Evolutionary conservation across 495 filamentous ascomycete genomes (phyloP).

Genomic region (Tetracladium setigerum): DNA sequence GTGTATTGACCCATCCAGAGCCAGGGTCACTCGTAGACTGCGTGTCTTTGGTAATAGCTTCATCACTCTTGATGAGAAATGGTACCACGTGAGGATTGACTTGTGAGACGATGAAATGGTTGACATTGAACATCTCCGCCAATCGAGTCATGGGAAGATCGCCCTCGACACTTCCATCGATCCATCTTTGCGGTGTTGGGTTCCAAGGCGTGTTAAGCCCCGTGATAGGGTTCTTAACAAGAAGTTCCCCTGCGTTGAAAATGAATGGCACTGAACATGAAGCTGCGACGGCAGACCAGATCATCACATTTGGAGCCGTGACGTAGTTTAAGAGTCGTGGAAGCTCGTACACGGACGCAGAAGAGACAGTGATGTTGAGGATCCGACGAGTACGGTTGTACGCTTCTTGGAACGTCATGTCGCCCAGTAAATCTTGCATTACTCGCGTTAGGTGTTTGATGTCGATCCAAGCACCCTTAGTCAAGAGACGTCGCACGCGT

Average conservation of each 20-base stretch:
- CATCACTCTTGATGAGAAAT: conserved; percentile 69
- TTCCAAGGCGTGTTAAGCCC: conserved; percentile 77
- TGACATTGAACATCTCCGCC: conserved; percentile 96
- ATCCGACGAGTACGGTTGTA: conserved; percentile 88
- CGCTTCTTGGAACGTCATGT: conserved; percentile 91
- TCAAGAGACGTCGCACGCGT: conserved; percentile 68
- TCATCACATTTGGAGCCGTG: conserved; percentile 86
- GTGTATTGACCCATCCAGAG: conserved; percentile 55
- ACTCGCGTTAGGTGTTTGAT: conserved; percentile 71
- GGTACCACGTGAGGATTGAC: conserved; percentile 92
- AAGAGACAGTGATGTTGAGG: conserved; percentile 88
- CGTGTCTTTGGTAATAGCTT: conserved; percentile 32
- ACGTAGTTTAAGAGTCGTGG: conserved; percentile 86
- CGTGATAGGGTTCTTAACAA: conserved; percentile 80
- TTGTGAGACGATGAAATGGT: conserved; percentile 95
- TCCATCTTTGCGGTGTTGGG: conserved; percentile 72
- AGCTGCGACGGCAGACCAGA: conserved; percentile 93
- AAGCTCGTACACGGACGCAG: conserved; percentile 78
- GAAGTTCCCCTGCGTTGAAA: conserved; percentile 65
- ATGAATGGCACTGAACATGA: conserved; percentile 91
- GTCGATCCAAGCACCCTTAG: conserved; percentile 75
- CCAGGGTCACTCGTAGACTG: conserved; percentile 29
- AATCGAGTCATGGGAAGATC: conserved; percentile 89
- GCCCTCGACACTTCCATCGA: conserved; percentile 90
- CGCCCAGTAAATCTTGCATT: conserved; percentile 71